Conservation (phyloP, 352 stramenopile species). For the Blastocystis sp. region DNA sequence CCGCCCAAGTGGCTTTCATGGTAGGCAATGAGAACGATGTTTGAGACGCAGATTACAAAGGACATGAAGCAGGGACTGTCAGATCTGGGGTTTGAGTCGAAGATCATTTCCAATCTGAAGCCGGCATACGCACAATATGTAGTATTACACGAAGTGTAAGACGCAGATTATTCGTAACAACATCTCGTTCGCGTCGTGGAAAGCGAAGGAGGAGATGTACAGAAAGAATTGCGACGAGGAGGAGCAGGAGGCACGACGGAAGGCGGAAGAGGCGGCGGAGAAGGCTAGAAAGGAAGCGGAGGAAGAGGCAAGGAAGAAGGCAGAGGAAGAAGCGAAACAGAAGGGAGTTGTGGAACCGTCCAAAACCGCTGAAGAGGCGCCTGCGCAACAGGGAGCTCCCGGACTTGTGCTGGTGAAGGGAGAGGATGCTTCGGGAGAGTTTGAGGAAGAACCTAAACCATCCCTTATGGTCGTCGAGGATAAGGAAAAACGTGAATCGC, state of each 20-base stretch:
- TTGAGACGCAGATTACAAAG: slow-evolving; percentile 20
- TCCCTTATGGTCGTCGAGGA: background rate
- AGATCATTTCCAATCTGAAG: background rate
- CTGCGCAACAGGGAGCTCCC: no score
- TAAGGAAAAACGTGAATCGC: background rate
- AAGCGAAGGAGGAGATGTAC: background rate
- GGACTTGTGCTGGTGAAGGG: no score
- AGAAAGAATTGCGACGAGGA: slow-evolving; percentile 18
- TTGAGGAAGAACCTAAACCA: background rate
- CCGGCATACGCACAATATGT: slow-evolving; percentile 24
- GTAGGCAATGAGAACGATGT: background rate
- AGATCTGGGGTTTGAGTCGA: background rate
- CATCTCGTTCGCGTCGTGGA: slow-evolving; percentile 1
- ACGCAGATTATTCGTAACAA: slow-evolving; percentile 3
- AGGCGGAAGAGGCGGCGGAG: background rate
- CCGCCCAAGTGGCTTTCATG: slow-evolving; percentile 47
- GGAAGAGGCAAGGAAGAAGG: no score
- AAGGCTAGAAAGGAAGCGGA: background rate
- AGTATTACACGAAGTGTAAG: background rate
- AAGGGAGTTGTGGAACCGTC: no score
- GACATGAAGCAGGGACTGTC: slow-evolving; percentile 5
- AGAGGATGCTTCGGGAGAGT: background rate
- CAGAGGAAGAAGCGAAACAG: no score
- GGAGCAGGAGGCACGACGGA: background rate
- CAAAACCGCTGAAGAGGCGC: no score